A percentile compares a stretch with the other conserved stretches of the same genome.
Evolutionary conservation across 202 grass and related monocot genomes (phyloP).

Genomic region (Panicum virgatum): DNA sequence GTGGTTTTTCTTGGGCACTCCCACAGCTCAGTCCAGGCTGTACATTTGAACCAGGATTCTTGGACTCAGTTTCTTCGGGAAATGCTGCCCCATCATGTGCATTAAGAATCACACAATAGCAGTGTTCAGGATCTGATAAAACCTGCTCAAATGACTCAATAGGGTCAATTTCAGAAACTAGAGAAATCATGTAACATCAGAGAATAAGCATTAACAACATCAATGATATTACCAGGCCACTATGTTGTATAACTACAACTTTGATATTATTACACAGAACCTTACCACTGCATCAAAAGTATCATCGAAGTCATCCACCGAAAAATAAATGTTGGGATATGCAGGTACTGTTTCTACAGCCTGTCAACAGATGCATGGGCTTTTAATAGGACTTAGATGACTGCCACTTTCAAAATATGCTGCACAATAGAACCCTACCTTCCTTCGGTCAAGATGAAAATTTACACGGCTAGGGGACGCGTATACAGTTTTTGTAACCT

Average conservation of each 20-base stretch:
- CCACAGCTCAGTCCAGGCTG: conserved; percentile 34
- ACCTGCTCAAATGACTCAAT: conserved; percentile 60
- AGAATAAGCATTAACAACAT: background rate
- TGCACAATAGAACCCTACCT: conserved; percentile 44
- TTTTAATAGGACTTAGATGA: background rate
- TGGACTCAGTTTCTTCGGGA: conserved; percentile 57
- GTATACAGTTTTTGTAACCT: conserved; percentile 96
- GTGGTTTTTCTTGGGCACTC: conserved; percentile 40
- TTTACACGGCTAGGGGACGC: conserved; percentile 95
- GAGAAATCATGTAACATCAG: background rate
- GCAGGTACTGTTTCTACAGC: conserved; percentile 85
- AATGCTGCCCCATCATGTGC: conserved; percentile 91
- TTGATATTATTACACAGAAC: conserved; percentile 17
- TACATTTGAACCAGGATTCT: conserved; percentile 33
- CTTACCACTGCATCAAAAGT: conserved; percentile 98
- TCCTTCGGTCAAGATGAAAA: conserved; percentile 91
- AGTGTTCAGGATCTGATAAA: conserved; percentile 90
- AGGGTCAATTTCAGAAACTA: conserved; percentile 2
- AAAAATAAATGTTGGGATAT: conserved; percentile 93
- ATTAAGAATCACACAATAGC: conserved; percentile 97
- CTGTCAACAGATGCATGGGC: conserved; percentile 45
- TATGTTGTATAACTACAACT: background rate
- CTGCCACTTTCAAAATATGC: background rate
- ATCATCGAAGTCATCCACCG: conserved; percentile 97
- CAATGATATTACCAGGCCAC: background rate